Evolutionary conservation across 2,329 filamentous ascomycete species (phyloP).

Genomic region (Exutisphaerella laricina): DNA sequence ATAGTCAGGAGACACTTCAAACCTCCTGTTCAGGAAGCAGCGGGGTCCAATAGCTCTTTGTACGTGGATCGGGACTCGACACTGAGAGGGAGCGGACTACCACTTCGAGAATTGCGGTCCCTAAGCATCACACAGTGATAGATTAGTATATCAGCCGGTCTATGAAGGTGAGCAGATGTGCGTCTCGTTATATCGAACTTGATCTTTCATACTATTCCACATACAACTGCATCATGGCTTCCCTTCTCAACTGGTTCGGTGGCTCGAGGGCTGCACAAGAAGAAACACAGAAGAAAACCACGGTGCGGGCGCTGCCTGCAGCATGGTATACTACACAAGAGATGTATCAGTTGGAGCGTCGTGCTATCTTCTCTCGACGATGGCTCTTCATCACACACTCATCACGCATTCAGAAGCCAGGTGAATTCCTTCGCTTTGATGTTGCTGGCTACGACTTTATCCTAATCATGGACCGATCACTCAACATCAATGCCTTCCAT

Average conservation of each 20-base stretch:
- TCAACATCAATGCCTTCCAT: slow-evolving; percentile 40
- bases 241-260: slow-evolving; percentile 1
- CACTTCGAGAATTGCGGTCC: slow-evolving; percentile 4
- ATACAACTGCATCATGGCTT: background rate
- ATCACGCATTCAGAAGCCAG: slow-evolving; percentile 23
- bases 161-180: background rate
- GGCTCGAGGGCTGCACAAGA: background rate
- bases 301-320: slow-evolving; percentile 35
- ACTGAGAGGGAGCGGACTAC: slow-evolving; percentile 1
- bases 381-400: slow-evolving; percentile 33
- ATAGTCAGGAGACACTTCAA: slow-evolving; percentile 3
- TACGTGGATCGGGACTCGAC: background rate
- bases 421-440: slow-evolving; percentile 23
- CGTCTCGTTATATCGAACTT: too few species aligned
- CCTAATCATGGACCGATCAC: slow-evolving; percentile 17
- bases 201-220: too few species aligned
- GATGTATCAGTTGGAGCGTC: slow-evolving; percentile 43
- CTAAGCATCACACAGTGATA: background rate
- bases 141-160: too few species aligned
- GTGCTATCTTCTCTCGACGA: slow-evolving; percentile 39
- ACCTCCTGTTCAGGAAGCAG: background rate
- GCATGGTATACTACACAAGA: slow-evolving; percentile 41
- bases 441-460: slow-evolving; percentile 24
- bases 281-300: background rate
- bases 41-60: slow-evolving; percentile 1